Evolutionary conservation across 2,329 filamentous ascomycete genomes (phyloP).

Genomic region (Fonsecaea monophora): DNA sequence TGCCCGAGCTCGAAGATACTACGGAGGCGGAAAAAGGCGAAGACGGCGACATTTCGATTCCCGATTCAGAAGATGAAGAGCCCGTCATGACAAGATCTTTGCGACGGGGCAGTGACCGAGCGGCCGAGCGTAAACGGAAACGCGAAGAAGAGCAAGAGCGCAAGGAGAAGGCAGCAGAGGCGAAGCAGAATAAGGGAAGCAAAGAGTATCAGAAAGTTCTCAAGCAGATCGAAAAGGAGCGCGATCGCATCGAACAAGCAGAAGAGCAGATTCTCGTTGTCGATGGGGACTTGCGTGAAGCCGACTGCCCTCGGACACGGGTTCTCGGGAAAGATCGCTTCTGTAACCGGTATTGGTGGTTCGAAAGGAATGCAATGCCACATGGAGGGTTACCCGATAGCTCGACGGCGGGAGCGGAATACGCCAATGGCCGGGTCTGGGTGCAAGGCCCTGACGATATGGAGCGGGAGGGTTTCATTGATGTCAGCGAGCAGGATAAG

Average conservation of each 20-base stretch:
- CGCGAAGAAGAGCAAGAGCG: constrained; percentile 75
- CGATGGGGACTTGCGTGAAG: constrained; percentile 91
- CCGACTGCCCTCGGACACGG: constrained; percentile 87
- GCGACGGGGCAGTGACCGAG: constrained; percentile 70
- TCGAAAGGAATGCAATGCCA: constrained; percentile 97
- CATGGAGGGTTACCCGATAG: constrained; percentile 86
- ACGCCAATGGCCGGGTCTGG: constrained; percentile 95
- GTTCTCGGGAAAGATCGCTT: constrained; percentile 93
- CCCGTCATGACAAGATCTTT: constrained; percentile 62
- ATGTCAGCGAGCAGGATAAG: constrained; percentile 73
- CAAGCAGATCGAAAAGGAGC: constrained; percentile 87
- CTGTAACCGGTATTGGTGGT: constrained; percentile 99
- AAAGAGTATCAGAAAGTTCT: constrained; percentile 88
- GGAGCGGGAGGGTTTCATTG: constrained; percentile 84
- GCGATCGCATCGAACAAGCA: constrained; percentile 77
- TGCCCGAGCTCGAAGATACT: constrained; percentile 51
- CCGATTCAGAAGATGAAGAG: constrained; percentile 71
- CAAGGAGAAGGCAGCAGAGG: constrained; percentile 70
- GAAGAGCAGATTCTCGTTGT: constrained; percentile 85
- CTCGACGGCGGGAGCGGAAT: constrained; percentile 84
- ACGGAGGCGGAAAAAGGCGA: constrained; percentile 65
- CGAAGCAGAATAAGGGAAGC: constrained; percentile 75
- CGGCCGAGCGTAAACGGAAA: constrained; percentile 76
- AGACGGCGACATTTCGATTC: constrained; percentile 55
- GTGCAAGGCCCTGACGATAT: constrained; percentile 92